Percentiles rank a stretch among this genome's conserved stretches.
Conservation (phyloP, 140 eudicot species). For the Anethum foeniculum region DNA sequence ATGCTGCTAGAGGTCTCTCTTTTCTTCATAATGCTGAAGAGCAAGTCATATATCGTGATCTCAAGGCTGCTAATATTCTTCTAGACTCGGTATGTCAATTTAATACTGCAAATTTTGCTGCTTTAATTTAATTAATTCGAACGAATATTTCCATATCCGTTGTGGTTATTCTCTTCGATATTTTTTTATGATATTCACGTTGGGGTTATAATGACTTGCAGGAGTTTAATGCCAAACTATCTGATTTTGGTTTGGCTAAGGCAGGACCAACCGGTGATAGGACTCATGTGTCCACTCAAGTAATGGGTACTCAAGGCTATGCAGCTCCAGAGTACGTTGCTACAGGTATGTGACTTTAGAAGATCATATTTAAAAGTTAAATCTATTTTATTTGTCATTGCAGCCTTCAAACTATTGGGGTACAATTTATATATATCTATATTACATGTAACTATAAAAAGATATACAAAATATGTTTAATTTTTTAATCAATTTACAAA, state of each 20-base stretch:
- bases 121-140: neutral
- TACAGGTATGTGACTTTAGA: conserved; percentile 41
- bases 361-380: neutral
- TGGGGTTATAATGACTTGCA: conserved; percentile 21
- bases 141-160: neutral
- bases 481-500: no score
- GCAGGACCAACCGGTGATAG: conserved; percentile 93
- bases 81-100: conserved; percentile 55
- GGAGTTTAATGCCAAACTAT: conserved; percentile 87
- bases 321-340: conserved; percentile 92
- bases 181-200: neutral
- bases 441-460: no score
- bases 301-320: conserved; percentile 89
- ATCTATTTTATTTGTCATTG: no score
- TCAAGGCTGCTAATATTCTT: conserved; percentile 89
- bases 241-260: conserved; percentile 93
- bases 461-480: no score
- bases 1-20: conserved; percentile 85
- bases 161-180: neutral
- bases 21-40: conserved; percentile 84
- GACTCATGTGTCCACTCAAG: conserved; percentile 89
- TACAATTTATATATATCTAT: no score
- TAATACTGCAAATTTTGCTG: neutral
- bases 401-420: no score
- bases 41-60: conserved; percentile 84